Percentiles rank a stretch among this genome's conserved stretches.
phyloP scores from a whole-genome alignment of 768 basidiomycete genomes.

The Trametes sanguinea region DNA sequence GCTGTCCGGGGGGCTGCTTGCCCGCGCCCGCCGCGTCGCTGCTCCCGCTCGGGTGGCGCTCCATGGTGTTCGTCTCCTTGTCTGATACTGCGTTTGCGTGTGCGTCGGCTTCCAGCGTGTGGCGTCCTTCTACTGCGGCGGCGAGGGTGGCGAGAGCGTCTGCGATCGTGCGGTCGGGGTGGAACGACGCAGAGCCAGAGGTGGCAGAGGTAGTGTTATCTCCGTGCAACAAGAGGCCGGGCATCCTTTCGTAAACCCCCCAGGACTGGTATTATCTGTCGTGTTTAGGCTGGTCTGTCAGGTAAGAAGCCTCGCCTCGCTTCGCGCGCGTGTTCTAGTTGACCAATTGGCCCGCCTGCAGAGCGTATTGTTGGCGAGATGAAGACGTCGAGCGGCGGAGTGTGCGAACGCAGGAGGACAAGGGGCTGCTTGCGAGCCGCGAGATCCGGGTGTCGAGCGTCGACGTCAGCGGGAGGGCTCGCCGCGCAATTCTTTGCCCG shows the following conservation, averaged over 20 bases:
- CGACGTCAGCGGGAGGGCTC: slow-evolving; percentile 16
- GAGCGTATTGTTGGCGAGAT: not conserved
- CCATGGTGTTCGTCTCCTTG: not conserved
- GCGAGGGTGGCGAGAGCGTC: not conserved
- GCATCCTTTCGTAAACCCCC: not conserved
- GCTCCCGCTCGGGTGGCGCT: slow-evolving; percentile 3
- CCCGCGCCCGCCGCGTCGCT: slow-evolving; percentile 4
- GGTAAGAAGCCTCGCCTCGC: slow-evolving; percentile 16
- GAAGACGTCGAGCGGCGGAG: not conserved
- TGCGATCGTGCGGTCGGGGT: not conserved
- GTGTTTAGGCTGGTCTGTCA: not conserved
- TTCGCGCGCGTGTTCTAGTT: slow-evolving; percentile 5
- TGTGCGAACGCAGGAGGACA: slow-evolving; percentile 1
- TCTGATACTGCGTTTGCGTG: not conserved
- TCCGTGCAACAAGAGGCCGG: slow-evolving; percentile 6
- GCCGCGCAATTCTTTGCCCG: slow-evolving; percentile 8
- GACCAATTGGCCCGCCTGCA: not conserved
- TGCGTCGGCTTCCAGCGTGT: not conserved
- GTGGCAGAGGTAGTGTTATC: not conserved
- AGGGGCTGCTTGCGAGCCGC: slow-evolving; percentile 4
- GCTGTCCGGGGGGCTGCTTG: slow-evolving; percentile 7
- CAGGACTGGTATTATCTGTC: not conserved
- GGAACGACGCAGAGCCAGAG: not conserved
- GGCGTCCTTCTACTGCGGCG: not conserved
- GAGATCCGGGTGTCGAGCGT: slow-evolving; percentile 20